These are phyloP conservation scores for Colletotrichum higginsianum DNA, from an alignment of 2,329 filamentous ascomycete genomes.

Conservation along the genomic window DNA sequence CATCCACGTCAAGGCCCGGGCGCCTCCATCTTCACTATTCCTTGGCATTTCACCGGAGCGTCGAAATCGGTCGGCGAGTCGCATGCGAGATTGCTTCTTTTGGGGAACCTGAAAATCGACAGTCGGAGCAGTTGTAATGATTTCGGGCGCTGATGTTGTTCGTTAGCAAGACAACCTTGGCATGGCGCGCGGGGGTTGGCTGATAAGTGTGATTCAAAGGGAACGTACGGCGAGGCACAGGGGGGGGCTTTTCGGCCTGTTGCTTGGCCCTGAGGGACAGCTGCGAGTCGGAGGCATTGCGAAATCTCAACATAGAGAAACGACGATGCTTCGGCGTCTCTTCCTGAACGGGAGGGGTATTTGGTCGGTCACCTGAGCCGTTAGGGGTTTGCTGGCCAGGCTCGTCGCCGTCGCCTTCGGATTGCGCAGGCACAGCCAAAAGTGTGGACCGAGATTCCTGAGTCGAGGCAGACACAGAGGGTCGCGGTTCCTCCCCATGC, in stretches of 20 bases:
- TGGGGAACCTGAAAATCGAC: slow-evolving; percentile 69
- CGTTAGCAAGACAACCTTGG: slow-evolving; percentile 26
- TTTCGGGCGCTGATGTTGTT: slow-evolving; percentile 70
- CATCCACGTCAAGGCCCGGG: slow-evolving; percentile 49
- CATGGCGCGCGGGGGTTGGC: background rate
- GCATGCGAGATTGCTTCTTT: slow-evolving; percentile 71
- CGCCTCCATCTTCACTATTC: slow-evolving; percentile 39
- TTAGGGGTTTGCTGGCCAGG: slow-evolving; percentile 33
- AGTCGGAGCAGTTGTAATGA: slow-evolving; percentile 94
- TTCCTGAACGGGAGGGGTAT: slow-evolving; percentile 67
- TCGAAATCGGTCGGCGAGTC: slow-evolving; percentile 67
- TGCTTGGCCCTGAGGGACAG: slow-evolving; percentile 82
- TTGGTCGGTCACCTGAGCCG: slow-evolving; percentile 54
- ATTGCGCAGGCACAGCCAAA: slow-evolving; percentile 29
- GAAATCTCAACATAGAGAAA: slow-evolving; percentile 83
- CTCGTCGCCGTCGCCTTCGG: slow-evolving; percentile 21
- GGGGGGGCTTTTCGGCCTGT: slow-evolving; percentile 71
- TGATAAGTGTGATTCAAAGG: slow-evolving; percentile 23
- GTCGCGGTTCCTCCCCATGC: slow-evolving; percentile 6
- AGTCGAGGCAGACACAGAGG: slow-evolving; percentile 24
- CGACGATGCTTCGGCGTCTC: slow-evolving; percentile 71
- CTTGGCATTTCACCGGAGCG: slow-evolving; percentile 66
- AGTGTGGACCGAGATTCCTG: slow-evolving; percentile 15
- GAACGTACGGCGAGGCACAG: slow-evolving; percentile 70
- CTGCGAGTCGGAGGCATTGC: slow-evolving; percentile 94